Base-by-base conservation (phyloP, 2,329 filamentous ascomycete species). In the Penicillium sp. region DNA sequence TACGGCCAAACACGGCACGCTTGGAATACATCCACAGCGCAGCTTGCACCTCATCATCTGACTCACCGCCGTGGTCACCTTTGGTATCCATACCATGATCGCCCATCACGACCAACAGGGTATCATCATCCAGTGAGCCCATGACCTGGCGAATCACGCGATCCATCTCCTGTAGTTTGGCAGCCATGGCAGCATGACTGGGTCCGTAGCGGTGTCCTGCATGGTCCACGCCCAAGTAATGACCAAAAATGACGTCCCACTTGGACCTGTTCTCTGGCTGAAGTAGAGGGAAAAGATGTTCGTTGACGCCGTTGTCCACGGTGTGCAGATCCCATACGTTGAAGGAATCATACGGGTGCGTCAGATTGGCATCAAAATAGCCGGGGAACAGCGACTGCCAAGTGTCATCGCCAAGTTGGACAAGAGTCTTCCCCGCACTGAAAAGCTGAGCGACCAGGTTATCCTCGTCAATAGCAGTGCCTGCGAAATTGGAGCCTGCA, bases 11-110 rank as follows among this genome's bases (percentile, higher is more conserved):
- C 8, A 88, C 68, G 0, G 83, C 83, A 58, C 82, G 84, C 68
- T 90, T 95, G 1, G 93, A 95, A 67, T 97, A 98, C 90, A 98
- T 95, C 91, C 93, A 98, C 40, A 98, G 70, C 2, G 93, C 90
- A 47, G 93, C 90, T 68, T 98, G 84, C 5, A 98, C 82, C 67
- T 98, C 93, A 55, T 97, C 90, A 58, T 96, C 88, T 29, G 91
- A 96, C 73, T 98, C 93, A 46, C 93, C 93, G n/a, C 93, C 93
- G 64, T 98, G 93, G 57, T 98, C 93, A 13, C 93, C 93, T 72
- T 98, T 97, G 51, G 81, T 76, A 67, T 98, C 93, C 93, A 98
- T 98, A 9, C 93, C 93, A 64, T 98, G 93, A 66, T 98, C 93
- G n/a, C 93, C 93, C 89, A 98, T 95, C 11, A 98, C 87, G 18